phyloP scores from a whole-genome alignment of 2,329 filamentous ascomycete species.

The Raffaelea albimanens region DNA sequence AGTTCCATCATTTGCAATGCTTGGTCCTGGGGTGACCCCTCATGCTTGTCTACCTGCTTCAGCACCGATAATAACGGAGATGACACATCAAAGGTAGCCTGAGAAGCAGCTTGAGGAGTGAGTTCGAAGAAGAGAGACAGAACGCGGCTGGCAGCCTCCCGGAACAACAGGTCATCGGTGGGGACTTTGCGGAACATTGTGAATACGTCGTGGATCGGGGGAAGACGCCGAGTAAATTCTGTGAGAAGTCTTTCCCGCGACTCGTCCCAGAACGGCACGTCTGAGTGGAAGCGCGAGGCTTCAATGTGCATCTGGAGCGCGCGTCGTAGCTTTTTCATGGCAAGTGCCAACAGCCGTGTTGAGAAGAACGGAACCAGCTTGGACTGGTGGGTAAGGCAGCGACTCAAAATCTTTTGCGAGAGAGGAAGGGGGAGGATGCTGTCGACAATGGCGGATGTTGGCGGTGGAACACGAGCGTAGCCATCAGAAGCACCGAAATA shows the following conservation, averaged over 20 bases:
- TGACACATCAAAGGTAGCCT: slow-evolving; percentile 83
- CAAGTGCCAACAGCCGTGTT: slow-evolving; percentile 65
- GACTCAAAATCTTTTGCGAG: slow-evolving; percentile 66
- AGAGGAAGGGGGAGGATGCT: slow-evolving; percentile 78
- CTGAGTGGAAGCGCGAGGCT: slow-evolving; percentile 14
- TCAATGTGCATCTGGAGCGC: slow-evolving; percentile 53
- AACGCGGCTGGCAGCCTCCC: slow-evolving; percentile 69
- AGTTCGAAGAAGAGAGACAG: slow-evolving; percentile 79
- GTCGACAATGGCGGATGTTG: slow-evolving; percentile 69
- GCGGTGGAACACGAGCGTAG: slow-evolving; percentile 62
- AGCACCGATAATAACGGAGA: slow-evolving; percentile 62
- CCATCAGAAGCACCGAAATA: slow-evolving; percentile 59
- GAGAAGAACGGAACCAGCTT: slow-evolving; percentile 79
- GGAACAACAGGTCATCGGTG: slow-evolving; percentile 61
- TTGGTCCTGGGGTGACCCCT: slow-evolving; percentile 35
- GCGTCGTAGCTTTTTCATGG: slow-evolving; percentile 66
- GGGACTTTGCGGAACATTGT: slow-evolving; percentile 60
- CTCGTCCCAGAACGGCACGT: slow-evolving; percentile 52
- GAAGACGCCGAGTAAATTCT: slow-evolving; percentile 70
- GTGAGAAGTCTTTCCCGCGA: slow-evolving; percentile 58
- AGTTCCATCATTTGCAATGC: slow-evolving; percentile 62
- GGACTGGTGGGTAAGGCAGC: slow-evolving; percentile 69
- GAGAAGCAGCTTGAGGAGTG: slow-evolving; percentile 67
- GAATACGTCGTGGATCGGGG: slow-evolving; percentile 73
- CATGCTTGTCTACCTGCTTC: slow-evolving; percentile 45